Evolutionary conservation across 2,329 filamentous ascomycete species (phyloP).

Genomic region (Mollisia scopiformis): DNA sequence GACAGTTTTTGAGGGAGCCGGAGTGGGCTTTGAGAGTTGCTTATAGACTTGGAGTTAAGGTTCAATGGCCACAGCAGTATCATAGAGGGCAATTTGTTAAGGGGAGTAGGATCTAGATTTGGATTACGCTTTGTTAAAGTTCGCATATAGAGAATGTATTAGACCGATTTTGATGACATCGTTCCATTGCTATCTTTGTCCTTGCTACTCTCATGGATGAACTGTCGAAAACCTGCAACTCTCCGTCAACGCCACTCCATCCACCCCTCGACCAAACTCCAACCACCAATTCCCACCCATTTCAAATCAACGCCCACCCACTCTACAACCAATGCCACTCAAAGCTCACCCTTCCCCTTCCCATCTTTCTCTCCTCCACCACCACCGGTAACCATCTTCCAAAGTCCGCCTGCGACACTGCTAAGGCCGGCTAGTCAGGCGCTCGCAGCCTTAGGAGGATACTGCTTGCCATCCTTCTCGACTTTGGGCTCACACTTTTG

Average conservation of each 20-base stretch:
- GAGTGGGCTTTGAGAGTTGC: constrained; percentile 76
- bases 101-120: constrained; percentile 28
- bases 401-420: background rate
- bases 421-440: constrained; percentile 21
- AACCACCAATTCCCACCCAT: background rate
- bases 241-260: no score
- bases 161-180: background rate
- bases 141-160: background rate
- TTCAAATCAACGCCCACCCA: background rate
- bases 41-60: constrained; percentile 69
- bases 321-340: background rate
- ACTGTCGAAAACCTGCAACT: no score
- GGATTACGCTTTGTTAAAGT: background rate
- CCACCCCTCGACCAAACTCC: background rate
- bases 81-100: constrained; percentile 26
- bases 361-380: constrained; percentile 3
- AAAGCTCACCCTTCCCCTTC: constrained; percentile 4
- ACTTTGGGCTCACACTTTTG: constrained; percentile 49
- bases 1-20: constrained; percentile 82
- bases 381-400: constrained; percentile 9
- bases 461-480: constrained; percentile 52
- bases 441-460: constrained; percentile 52
- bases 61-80: constrained; percentile 61
- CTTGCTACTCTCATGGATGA: background rate
- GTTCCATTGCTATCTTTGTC: background rate